Percentiles rank a stretch among this genome's conserved stretches.
phyloP scores from a whole-genome alignment of 2,329 filamentous ascomycete species.

The Bertia moriformis region DNA sequence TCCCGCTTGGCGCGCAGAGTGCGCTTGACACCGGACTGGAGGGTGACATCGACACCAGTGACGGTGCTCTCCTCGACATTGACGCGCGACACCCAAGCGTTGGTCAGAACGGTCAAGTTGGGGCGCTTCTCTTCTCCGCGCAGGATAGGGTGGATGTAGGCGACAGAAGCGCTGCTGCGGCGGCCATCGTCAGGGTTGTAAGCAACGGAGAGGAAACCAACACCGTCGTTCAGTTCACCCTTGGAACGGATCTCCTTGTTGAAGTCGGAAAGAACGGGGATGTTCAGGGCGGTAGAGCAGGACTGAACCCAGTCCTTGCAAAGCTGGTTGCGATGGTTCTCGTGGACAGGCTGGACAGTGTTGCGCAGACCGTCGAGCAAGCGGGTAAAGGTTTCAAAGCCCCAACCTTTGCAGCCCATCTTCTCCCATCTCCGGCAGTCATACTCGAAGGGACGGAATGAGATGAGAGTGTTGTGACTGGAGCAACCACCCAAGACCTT shows the following conservation, averaged over 20 bases:
- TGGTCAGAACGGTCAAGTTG: slow-evolving; percentile 74
- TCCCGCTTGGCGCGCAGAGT: slow-evolving; percentile 55
- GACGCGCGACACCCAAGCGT: slow-evolving; percentile 74
- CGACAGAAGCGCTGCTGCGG: slow-evolving; percentile 74
- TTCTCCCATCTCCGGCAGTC: slow-evolving; percentile 75
- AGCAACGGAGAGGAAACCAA: slow-evolving; percentile 80
- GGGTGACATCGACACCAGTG: slow-evolving; percentile 56
- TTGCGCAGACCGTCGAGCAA: slow-evolving; percentile 73
- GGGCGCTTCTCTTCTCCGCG: slow-evolving; percentile 67
- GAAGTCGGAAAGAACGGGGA: slow-evolving; percentile 74
- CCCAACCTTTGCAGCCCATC: slow-evolving; percentile 72
- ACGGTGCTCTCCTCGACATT: slow-evolving; percentile 58
- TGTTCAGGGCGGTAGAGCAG: slow-evolving; percentile 64
- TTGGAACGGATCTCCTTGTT: slow-evolving; percentile 67
- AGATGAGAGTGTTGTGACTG: slow-evolving; percentile 86
- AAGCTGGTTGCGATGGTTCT: slow-evolving; percentile 74
- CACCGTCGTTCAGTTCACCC: slow-evolving; percentile 59
- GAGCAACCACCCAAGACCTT: slow-evolving; percentile 89
- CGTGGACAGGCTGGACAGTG: slow-evolving; percentile 78
- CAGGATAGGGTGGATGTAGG: slow-evolving; percentile 84
- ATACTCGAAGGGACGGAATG: slow-evolving; percentile 80
- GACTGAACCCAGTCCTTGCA: slow-evolving; percentile 81
- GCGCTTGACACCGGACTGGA: slow-evolving; percentile 34
- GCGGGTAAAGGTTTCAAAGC: slow-evolving; percentile 70
- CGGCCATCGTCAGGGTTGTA: slow-evolving; percentile 82